Conservation (phyloP, 768 basidiomycete genomes). For the Mycena pura region DNA sequence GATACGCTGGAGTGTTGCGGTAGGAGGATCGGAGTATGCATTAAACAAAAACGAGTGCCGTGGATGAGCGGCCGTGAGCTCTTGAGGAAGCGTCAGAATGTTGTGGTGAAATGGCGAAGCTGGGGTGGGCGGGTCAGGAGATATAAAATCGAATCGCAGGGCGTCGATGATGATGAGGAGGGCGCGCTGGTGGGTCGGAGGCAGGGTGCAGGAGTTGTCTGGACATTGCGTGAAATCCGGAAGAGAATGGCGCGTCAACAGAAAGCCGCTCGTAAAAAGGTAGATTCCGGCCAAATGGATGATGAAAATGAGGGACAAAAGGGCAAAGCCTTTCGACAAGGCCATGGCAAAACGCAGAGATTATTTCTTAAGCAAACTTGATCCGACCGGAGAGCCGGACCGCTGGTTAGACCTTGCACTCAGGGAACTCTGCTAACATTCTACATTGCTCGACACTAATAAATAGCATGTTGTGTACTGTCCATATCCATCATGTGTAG, state of each 20-base stretch:
- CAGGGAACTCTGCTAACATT: too few species aligned
- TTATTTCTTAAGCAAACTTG: too few species aligned
- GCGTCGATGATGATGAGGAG: slow-evolving; percentile 91
- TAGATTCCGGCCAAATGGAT: slow-evolving; percentile 83
- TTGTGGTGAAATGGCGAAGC: slow-evolving; percentile 79
- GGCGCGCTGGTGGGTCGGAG: slow-evolving; percentile 77
- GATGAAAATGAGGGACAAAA: slow-evolving; percentile 65
- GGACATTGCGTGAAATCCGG: slow-evolving; percentile 57
- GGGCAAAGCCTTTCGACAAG: slow-evolving; percentile 35
- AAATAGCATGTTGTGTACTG: slow-evolving; percentile 8
- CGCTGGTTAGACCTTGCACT: too few species aligned
- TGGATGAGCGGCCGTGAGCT: slow-evolving; percentile 70
- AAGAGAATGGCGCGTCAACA: slow-evolving; percentile 80
- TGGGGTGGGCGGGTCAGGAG: slow-evolving; percentile 69
- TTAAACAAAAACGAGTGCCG: slow-evolving; percentile 86
- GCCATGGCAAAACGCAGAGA: too few species aligned
- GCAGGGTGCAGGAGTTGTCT: slow-evolving; percentile 50
- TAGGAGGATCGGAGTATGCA: slow-evolving; percentile 92
- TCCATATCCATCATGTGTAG: slow-evolving; percentile 58
- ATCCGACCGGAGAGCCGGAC: too few species aligned
- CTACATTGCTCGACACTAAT: too few species aligned
- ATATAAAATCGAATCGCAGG: slow-evolving; percentile 91
- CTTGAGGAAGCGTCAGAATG: slow-evolving; percentile 77
- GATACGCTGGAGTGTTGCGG: slow-evolving; percentile 91
- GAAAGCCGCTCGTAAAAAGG: slow-evolving; percentile 91